Base-by-base conservation (phyloP, 495 filamentous ascomycete genomes). In the Penicillium mononematosum region DNA sequence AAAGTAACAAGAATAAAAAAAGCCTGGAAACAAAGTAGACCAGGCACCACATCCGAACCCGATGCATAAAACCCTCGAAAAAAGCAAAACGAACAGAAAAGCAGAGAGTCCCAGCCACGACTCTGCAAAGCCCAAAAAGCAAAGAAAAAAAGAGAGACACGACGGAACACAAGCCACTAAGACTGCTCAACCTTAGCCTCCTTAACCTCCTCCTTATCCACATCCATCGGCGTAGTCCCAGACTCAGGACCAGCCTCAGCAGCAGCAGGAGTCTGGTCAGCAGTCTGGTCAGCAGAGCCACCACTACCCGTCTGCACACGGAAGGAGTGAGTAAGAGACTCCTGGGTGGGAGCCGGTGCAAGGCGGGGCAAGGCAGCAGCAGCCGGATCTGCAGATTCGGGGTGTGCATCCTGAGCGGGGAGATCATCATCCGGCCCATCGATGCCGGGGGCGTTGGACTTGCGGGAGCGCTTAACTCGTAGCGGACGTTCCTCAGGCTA, bases 401-500 rank as follows among this genome's bases (percentile, higher is more conserved):
- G 25, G 0, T 44, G 39, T 32, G 25, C 50, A 12, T 69, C 61
- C 24, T 62, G 62, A 41, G 58, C 51, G 12, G 53, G 58, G 4
- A 61, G 52, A 5, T 62, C 68, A 5, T 61, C 58, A 7, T 70
- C 63, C 20, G 53, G 71, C 10, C 64, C 69, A 22, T 70, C 70
- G 29, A 55, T 42, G 9, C 61, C 64, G 12, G 63, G 45, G 19
- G 58, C 45, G 41, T 71, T 75, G 16, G 71, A 74, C 53, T 81
- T 82, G 34, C 78, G 88, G 32, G 87, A 86, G 45, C 92, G 88
- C 79, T 97, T 97, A 31, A 86, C 85, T 55, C 92, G 88, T 49
- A 96, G 79, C 16, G 92, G 92, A 60, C 94, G 92, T 70, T 96
- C 91, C 75, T 93, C 87, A 16, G 91, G 91, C 91, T 96, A 48